A percentile compares a stretch with the other conserved stretches of the same genome.
These are phyloP conservation scores for Aureobasidium namibiae DNA, from an alignment of 2,329 filamentous ascomycete genomes.

Conservation along the genomic window DNA sequence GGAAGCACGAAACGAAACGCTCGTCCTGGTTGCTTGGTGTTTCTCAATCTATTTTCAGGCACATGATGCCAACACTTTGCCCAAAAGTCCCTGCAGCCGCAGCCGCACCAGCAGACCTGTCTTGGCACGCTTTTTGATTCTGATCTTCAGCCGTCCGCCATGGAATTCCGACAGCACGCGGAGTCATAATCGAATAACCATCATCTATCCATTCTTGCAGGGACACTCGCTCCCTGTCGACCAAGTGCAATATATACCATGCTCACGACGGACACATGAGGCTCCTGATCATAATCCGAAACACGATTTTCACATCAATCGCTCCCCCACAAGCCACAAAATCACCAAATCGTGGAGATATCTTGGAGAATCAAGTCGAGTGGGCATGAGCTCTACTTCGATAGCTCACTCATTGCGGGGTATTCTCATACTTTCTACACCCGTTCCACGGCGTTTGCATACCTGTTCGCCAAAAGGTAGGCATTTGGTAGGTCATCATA, in stretches of 20 bases:
- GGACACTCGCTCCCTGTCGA: background rate
- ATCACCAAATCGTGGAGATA: background rate
- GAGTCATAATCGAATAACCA: background rate
- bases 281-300: background rate
- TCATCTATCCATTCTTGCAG: background rate
- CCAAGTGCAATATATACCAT: background rate
- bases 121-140: background rate
- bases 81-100: background rate
- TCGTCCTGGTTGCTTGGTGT: background rate
- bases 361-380: background rate
- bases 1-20: background rate
- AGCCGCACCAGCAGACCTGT: background rate
- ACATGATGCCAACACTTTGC: background rate
- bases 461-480: background rate
- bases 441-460: background rate
- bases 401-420: background rate
- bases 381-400: background rate
- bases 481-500: background rate
- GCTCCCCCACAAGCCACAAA: background rate
- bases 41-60: conserved; percentile 4
- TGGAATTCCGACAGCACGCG: background rate
- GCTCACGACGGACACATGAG: background rate
- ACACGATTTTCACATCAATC: background rate
- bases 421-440: background rate
- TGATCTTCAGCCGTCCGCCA: background rate